Percentiles rank a stretch among this genome's conserved stretches.
Conservation (phyloP, 1,284 basidiomycete species). For the Cryptococcus sp. region DNA sequence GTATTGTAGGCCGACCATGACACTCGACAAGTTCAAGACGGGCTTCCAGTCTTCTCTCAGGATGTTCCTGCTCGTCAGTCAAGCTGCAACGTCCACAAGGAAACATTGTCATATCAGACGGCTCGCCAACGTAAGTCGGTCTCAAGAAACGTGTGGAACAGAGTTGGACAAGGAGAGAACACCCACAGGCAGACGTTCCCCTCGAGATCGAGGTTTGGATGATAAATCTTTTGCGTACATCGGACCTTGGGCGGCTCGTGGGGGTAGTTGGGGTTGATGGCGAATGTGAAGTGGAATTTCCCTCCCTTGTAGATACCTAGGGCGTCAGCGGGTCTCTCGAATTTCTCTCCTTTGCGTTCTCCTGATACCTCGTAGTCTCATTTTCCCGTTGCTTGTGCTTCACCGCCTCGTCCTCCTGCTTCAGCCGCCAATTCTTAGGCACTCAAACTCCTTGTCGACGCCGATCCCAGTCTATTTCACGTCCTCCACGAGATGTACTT, state of each 20-base stretch:
- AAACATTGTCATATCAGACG: too few species aligned
- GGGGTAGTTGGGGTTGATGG: constrained; percentile 96
- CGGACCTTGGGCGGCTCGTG: constrained; percentile 99
- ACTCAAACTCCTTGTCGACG: too few species aligned
- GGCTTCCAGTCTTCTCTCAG: constrained; percentile 99
- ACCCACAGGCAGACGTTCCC: constrained; percentile 79
- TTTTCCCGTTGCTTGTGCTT: too few species aligned
- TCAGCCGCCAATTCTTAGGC: too few species aligned
- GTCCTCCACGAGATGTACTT: neutral
- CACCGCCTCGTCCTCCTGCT: too few species aligned
- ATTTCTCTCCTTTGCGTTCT: neutral
- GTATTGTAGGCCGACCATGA: constrained; percentile 97
- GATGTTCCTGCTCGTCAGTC: constrained; percentile 60
- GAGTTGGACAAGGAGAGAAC: too few species aligned
- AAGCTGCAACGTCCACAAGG: too few species aligned
- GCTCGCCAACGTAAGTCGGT: too few species aligned
- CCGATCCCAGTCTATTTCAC: too few species aligned
- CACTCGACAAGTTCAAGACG: constrained; percentile 86
- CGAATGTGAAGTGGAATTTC: constrained; percentile 86
- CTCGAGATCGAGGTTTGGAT: constrained; percentile 96
- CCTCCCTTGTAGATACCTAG: constrained; percentile 97
- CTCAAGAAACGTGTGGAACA: neutral
- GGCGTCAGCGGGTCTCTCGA: constrained; percentile 1
- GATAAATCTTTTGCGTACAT: constrained; percentile 97
- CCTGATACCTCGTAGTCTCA: too few species aligned